Base-by-base conservation (phyloP, 129 eudicot species). In the Logfia minima region DNA sequence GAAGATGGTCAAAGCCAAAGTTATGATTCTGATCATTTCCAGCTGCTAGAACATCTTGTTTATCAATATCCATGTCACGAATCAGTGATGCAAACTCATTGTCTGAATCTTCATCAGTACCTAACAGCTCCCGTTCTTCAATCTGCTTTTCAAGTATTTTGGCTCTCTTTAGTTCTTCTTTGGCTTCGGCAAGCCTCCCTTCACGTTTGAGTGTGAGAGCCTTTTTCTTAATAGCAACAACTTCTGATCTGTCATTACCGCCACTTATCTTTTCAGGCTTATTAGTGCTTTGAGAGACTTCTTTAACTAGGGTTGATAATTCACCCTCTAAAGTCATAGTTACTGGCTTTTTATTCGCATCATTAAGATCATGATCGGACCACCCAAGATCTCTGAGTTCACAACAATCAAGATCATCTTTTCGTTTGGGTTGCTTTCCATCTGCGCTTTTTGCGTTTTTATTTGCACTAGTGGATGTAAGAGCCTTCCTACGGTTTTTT, bases 111-210 rank as follows among this genome's bases (percentile, higher is more conserved):
- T 91, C 94, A 53, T 79, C 87, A 9, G 72, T 97, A 24, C 87
- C 92, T 87, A 94, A 79, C 68, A 94, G 79, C 64, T 91, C 99
- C 37, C 85, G 93, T 77, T 94, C 99, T 81, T 94, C 99, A 32
- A 94, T 87, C 72, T 94, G 87, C 71, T 87, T 91, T 74, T 94
- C 99, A 16, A 94, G 92, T 81, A 94, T 81, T 81, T 94, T 94
- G 16, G 99, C 99, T 84, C 72, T 86, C 87, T 94, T 94, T 17
- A 94, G 63, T 83, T 94, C 99, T 79, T 94, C 99, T 81, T 91
- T 94, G 55, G 99, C 99, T 84, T 91, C 99, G 0, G 83, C 73
- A 71, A 94, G 90, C 76, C 85, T 91, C 71, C 99, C 99, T 71
- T 86, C 93, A 39, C 96, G 96, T 69, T 94, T 94, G 13, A 89